Conservation (phyloP, 495 filamentous ascomycete species). For the Platismatia glauca region DNA sequence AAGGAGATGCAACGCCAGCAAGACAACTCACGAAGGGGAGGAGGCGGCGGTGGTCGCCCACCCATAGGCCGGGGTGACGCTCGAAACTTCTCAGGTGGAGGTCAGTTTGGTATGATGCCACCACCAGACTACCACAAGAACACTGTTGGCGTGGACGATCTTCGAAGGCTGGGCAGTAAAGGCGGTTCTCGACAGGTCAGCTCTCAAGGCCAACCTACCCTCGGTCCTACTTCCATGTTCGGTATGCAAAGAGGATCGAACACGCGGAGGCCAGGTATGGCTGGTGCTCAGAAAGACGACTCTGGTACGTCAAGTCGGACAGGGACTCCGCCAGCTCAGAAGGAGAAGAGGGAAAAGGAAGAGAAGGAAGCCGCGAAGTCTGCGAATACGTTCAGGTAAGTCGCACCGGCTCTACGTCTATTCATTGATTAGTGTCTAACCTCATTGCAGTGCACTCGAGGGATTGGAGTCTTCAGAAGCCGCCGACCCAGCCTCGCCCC, state of each 20-base stretch:
- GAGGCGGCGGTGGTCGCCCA: constrained; percentile 52
- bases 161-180: constrained; percentile 62
- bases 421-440: constrained; percentile 23
- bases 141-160: constrained; percentile 80
- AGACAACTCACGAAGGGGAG: constrained; percentile 33
- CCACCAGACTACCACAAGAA: constrained; percentile 64
- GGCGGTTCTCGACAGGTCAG: constrained; percentile 54
- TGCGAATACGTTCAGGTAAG: constrained; percentile 84
- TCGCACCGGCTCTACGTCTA: background rate
- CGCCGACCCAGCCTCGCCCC: constrained; percentile 50
- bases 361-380: constrained; percentile 58
- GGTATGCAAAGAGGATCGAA: constrained; percentile 66
- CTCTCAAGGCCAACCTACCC: constrained; percentile 40
- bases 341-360: constrained; percentile 50
- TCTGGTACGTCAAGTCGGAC: constrained; percentile 77
- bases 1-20: constrained; percentile 48
- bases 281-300: constrained; percentile 67
- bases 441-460: constrained; percentile 45
- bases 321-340: constrained; percentile 66
- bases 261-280: constrained; percentile 67
- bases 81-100: constrained; percentile 61
- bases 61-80: constrained; percentile 76
- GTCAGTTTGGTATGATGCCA: constrained; percentile 52
- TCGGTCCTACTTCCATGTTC: constrained; percentile 75
- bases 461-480: constrained; percentile 39